Evolutionary conservation across 345 rosid species (phyloP), one percentile per base, ranked within the genome.

Genomic region (Hibiscus syriacus): DNA sequence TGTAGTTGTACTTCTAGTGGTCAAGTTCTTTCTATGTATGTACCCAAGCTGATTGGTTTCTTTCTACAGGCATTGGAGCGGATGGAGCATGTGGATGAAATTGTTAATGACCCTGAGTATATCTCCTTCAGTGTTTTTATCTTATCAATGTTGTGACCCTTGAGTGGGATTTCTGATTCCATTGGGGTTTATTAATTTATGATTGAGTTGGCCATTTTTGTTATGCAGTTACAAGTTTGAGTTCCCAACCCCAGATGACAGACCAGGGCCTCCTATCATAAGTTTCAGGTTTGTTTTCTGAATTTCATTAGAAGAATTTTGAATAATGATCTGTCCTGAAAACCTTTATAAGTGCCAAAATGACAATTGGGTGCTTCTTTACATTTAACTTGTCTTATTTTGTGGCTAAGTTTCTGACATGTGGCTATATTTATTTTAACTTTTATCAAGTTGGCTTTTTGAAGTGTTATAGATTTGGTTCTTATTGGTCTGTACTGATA

Each of bases 181-280:
- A 70, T 70, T 41, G 69, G 23, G 46, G 49, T 67, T 52, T 55
- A 23, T 36, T 53, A 53, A 22, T 67, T 32, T 34, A 36, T 43
- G 22, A 53, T 14, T 53, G 34, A 58, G 61, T 27, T 69, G 62
- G 34, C 20, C 61, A 38, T 61, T 71, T 38, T 80, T 70, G 17
- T n/a, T 61, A n/a, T 78, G 77, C 95, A 89, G 99, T 86, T 94
- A 94, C 76, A 89, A 91, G 73, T 94, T 94, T 79, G 99, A 94
- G 74, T 94, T 94, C 80, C 99, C 99, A 59, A 91, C 99, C 72
- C 99, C 99, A 69, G 99, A 94, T 70, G 96, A 94, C 78, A 82
- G 90, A 78, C 99, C 98, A 62, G 98, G 99, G 26, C 87, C 92
- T 1, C 99, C 99, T 32, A 89, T 94, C 53, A 94, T 94, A 83